Percentiles rank a stretch among this genome's conserved stretches.
phyloP scores from a whole-genome alignment of 345 rosid genomes.

The Aegle marmelos region DNA sequence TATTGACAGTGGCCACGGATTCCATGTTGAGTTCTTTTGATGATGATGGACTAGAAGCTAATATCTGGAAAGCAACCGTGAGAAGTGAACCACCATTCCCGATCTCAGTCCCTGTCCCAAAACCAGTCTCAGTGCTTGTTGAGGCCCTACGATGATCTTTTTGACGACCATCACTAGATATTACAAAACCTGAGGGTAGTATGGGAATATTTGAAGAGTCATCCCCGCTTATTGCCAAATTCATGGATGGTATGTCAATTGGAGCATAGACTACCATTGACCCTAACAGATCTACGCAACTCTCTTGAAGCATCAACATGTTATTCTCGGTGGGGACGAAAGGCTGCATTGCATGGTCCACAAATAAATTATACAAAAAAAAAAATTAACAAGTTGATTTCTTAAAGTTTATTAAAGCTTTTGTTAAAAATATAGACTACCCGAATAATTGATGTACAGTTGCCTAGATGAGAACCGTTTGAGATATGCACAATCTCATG shows the following conservation, averaged over 20 bases:
- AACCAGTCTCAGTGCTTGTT: neutral
- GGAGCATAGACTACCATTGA: constrained; percentile 64
- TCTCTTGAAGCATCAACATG: constrained; percentile 62
- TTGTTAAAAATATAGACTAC: constrained; percentile 22
- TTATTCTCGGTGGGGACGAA: constrained; percentile 16
- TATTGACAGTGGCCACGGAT: constrained; percentile 45
- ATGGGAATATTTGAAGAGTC: constrained; percentile 37
- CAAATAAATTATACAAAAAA: neutral
- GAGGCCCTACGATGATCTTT: neutral
- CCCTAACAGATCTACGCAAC: constrained; percentile 43
- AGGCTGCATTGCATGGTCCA: constrained; percentile 24
- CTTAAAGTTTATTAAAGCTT: neutral
- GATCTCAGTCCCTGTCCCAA: neutral
- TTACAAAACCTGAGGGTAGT: constrained; percentile 74
- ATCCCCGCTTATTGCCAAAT: constrained; percentile 29
- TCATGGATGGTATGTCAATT: constrained; percentile 32
- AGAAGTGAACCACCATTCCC: constrained; percentile 43
- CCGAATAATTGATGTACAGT: constrained; percentile 42
- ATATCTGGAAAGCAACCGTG: constrained; percentile 61
- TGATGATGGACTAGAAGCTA: constrained; percentile 29
- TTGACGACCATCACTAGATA: constrained; percentile 45
- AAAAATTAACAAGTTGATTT: too few species aligned
- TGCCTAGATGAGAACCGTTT: constrained; percentile 45
- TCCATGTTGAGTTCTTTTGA: constrained; percentile 29
- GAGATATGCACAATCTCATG: constrained; percentile 41